Evolutionary conservation across 345 rosid species (phyloP), one percentile per base, ranked within the genome.

Genomic region (Aethionema arabicum): DNA sequence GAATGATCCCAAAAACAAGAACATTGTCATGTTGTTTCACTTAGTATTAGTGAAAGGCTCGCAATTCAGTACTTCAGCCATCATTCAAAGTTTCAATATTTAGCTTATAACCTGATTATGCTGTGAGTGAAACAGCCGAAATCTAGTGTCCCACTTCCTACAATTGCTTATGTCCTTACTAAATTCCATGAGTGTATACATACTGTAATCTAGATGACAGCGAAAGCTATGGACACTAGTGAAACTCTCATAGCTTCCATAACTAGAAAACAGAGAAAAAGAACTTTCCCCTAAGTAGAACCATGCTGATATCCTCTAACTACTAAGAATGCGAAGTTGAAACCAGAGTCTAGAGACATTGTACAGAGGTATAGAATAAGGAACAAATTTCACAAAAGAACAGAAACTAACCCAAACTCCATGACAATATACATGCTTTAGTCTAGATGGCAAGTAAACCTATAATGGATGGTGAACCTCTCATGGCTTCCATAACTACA

Each of bases 231-330:
- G 11, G 27, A 35, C 4, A 44, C n/a, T n/a, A n/a, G 27, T 44
- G 42, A 29, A 52, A 15, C 29, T 7, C 60, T 35, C 2, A 11
- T 52, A 14, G 39, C 52, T 52, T 60, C 46, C 48, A 30, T 45
- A 59, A 36, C 42, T 32, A 13, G 30, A 52, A 50, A 21, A 41
- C 52, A 12, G 32, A 31, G 4, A 8, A 54, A 32, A 48, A 15
- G 5, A 32, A 49, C 57, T 66, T 66, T 59, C 36, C 53, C 32
- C 6, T 51, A 41, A 42, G 11, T 21, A 42, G 33, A 52, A 61
- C 56, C 2, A 15, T 15, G 21, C 29, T 49, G 3, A 37, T 7
- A 55, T 21, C 37, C 7, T 36, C 41, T 11, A 21, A 60, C 0
- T 36, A 49, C 39, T 13, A 39, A 30, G 9, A 32, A 41, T 48